A percentile compares a stretch with the other conserved stretches of the same genome.
Conservation (phyloP, 2,329 filamentous ascomycete species). For the Neocatenulostroma microsporum region DNA sequence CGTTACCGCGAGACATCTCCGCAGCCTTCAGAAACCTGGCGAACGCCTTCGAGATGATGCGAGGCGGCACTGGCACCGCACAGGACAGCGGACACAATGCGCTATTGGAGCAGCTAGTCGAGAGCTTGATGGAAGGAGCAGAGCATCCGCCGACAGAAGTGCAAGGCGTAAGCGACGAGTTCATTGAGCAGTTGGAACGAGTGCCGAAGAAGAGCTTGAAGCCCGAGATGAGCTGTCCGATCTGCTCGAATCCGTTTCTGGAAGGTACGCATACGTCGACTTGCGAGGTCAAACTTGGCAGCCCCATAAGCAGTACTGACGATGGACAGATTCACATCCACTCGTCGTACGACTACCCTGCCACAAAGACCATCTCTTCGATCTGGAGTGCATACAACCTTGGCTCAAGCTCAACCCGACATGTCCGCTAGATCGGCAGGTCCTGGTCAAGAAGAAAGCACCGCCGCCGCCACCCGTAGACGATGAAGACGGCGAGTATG, state of each 20-base stretch:
- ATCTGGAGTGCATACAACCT: slow-evolving; percentile 57
- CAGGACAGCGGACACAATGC: slow-evolving; percentile 24
- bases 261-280: slow-evolving; percentile 38
- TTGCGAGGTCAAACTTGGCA: no score
- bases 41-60: slow-evolving; percentile 54
- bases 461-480: slow-evolving; percentile 31
- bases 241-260: slow-evolving; percentile 54
- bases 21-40: slow-evolving; percentile 54
- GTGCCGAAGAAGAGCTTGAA: slow-evolving; percentile 51
- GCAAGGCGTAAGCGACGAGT: slow-evolving; percentile 54
- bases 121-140: slow-evolving; percentile 46
- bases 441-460: slow-evolving; percentile 47
- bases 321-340: slow-evolving; percentile 45
- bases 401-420: slow-evolving; percentile 58
- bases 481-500: slow-evolving; percentile 46
- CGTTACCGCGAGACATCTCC: slow-evolving; percentile 53
- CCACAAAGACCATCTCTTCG: slow-evolving; percentile 54
- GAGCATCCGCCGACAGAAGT: slow-evolving; percentile 54
- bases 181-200: slow-evolving; percentile 53
- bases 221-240: slow-evolving; percentile 48
- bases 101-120: slow-evolving; percentile 49
- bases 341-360: slow-evolving; percentile 56
- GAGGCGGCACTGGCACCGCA: slow-evolving; percentile 24
- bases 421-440: slow-evolving; percentile 54
- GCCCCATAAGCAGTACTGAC: no score